Base-by-base conservation (phyloP, 2,329 filamentous ascomycete genomes). In the Bipolaris sorokiniana region DNA sequence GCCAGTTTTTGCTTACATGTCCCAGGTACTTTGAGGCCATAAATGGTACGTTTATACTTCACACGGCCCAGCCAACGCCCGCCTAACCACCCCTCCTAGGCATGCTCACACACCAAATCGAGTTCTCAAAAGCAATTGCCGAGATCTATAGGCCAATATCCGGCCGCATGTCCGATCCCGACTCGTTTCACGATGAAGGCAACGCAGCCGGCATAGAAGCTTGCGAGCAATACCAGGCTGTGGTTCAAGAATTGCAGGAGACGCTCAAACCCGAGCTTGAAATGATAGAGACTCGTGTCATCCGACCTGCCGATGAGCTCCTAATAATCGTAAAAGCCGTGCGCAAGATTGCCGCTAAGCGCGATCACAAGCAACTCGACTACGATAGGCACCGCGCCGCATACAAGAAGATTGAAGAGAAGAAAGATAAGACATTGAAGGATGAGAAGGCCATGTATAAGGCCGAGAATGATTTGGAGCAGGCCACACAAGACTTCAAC, bases 131-230 rank as follows among this genome's bases (percentile, higher is more conserved):
- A 80, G 91, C 93, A 65, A 94, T 97, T 82, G 89, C 90, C 63
- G 95, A 99, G 78, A 90, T 99, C 71, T 99, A 99, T 84, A 96
- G 96, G 77, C 95, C 95, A 67, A 99, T 99, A 70, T 97, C 94
- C 53, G 95, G 95, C 53, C 90, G 95, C 73, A 86, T 96, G 78
- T 98, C 94, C 44, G 95, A 99, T 77, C 95, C 95, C 9, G 89
- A 93, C 70, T 90, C 90, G 7, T 85, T 91, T 64, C 84, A 90
- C 52, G 82, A 89, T 42, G 90, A 96, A 77, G 92, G 92, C 54
- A 98, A 97, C 73, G 87, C 90, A 1, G 95, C 96, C 74, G 95
- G 95, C 54, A 98, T 99, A 72, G 85, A 87, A 62, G 95, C 95
- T 26, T 99, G 95, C 78, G 94, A 98, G 75, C 92, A 99, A 78